Conservation (phyloP, 164 flowering plant species). For the Stephania yunnanensis region DNA sequence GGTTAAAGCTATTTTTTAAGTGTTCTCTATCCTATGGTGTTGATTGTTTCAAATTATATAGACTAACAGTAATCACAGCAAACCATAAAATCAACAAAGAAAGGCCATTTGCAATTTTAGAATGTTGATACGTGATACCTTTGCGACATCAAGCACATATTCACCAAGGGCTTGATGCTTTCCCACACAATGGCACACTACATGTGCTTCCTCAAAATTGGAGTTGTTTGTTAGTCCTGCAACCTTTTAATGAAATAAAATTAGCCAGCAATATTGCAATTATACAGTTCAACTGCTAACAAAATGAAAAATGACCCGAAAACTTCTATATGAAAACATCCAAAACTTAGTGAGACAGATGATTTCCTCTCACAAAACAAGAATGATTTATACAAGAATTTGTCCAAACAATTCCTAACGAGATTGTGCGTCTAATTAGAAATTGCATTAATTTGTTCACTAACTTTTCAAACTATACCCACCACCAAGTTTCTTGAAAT, state of each 20-base stretch:
- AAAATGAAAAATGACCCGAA: background rate
- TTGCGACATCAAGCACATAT: conserved; percentile 86
- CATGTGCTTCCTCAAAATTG: conserved; percentile 52
- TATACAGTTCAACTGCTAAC: conserved; percentile 3
- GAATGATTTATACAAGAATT: too few relatives aligned
- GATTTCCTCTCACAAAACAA: too few relatives aligned
- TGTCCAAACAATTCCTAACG: too few relatives aligned
- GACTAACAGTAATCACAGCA: too few relatives aligned
- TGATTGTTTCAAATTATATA: too few relatives aligned
- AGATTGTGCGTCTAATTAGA: too few relatives aligned
- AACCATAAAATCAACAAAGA: background rate
- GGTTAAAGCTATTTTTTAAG: too few relatives aligned
- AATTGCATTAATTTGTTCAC: too few relatives aligned
- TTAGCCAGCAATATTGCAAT: conserved; percentile 7
- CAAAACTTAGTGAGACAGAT: background rate
- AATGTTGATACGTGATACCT: conserved; percentile 41
- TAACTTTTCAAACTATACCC: too few relatives aligned
- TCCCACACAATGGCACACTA: conserved; percentile 77
- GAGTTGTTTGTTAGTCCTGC: conserved; percentile 99
- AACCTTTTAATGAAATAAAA: conserved; percentile 42
- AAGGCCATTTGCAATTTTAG: too few relatives aligned
- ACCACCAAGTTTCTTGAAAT: too few relatives aligned
- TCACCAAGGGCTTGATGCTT: conserved; percentile 58
- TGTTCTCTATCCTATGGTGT: too few relatives aligned
- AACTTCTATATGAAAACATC: background rate